Evolutionary conservation across 805 yeast species (phyloP).

Genomic region (Schwanniomyces sp.): DNA sequence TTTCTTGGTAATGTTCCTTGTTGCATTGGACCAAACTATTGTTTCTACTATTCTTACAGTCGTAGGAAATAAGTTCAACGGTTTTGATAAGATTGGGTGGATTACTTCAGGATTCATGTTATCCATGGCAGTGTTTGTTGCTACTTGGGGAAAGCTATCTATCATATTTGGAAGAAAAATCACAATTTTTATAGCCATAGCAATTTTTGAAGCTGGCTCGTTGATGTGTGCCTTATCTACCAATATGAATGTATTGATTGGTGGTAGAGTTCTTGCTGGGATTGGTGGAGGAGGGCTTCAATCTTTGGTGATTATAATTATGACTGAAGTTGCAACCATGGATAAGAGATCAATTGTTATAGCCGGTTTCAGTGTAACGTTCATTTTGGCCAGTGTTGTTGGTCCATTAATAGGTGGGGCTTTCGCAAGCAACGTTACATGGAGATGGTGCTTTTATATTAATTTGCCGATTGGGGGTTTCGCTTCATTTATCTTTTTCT

Average conservation of each 20-base stretch:
- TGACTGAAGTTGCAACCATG: constrained; percentile 31
- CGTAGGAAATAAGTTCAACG: constrained; percentile 38
- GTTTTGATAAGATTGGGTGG: constrained; percentile 37
- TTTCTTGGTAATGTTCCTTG: constrained; percentile 28
- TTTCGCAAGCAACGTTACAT: constrained; percentile 51
- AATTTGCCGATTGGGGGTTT: constrained; percentile 65
- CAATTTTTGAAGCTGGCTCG: constrained; percentile 34
- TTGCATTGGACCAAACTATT: constrained; percentile 42
- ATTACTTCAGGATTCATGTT: constrained; percentile 36
- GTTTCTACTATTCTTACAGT: constrained; percentile 32
- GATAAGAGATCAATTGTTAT: constrained; percentile 35
- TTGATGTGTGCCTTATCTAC: constrained; percentile 38
- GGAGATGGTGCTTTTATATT: constrained; percentile 78
- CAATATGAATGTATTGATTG: constrained; percentile 37
- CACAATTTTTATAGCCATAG: constrained; percentile 29
- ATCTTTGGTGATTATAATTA: constrained; percentile 24
- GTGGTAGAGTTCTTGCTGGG: constrained; percentile 41
- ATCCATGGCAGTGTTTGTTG: constrained; percentile 32
- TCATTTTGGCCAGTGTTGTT: constrained; percentile 52
- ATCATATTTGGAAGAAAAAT: constrained; percentile 20
- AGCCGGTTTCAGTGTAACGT: constrained; percentile 36
- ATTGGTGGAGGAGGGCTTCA: constrained; percentile 40
- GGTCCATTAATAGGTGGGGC: constrained; percentile 53
- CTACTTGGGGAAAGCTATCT: constrained; percentile 38
- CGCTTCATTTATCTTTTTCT: constrained; percentile 34